phyloP scores from a whole-genome alignment of 305 asterid species.

The Rubia tinctorum region DNA sequence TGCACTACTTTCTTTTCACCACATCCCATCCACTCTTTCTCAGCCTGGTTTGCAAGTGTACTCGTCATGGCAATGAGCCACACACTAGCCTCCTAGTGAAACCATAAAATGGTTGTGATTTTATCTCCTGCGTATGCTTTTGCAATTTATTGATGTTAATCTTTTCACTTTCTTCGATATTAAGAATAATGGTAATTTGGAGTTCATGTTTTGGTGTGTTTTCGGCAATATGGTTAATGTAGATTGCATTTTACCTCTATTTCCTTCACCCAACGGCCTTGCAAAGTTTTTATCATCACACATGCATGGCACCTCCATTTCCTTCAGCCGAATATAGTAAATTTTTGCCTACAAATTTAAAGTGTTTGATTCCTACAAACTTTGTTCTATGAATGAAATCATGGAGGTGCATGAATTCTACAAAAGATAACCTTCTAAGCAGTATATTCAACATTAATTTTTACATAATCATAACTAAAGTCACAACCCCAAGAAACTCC shows the following conservation, averaged over 20 bases:
- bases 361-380: too few species aligned
- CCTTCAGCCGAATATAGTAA: too few species aligned
- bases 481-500: conserved; percentile 98
- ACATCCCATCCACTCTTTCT: not conserved
- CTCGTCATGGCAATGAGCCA: not conserved
- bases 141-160: not conserved
- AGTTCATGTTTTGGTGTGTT: not conserved
- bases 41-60: not conserved
- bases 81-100: not conserved
- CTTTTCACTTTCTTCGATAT: not conserved
- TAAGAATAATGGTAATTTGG: not conserved
- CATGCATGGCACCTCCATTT: too few species aligned
- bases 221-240: too few species aligned
- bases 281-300: not conserved
- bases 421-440: conserved; percentile 22
- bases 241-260: not conserved
- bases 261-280: not conserved
- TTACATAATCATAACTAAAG: conserved; percentile 90
- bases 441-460: conserved; percentile 90
- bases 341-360: too few species aligned
- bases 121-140: not conserved
- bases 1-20: not conserved
- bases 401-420: too few species aligned
- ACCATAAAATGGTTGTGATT: not conserved
- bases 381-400: too few species aligned